These are phyloP conservation scores for Heterococcus sp. DNA, from an alignment of 108 stramenopile species.

Conservation along the genomic window DNA sequence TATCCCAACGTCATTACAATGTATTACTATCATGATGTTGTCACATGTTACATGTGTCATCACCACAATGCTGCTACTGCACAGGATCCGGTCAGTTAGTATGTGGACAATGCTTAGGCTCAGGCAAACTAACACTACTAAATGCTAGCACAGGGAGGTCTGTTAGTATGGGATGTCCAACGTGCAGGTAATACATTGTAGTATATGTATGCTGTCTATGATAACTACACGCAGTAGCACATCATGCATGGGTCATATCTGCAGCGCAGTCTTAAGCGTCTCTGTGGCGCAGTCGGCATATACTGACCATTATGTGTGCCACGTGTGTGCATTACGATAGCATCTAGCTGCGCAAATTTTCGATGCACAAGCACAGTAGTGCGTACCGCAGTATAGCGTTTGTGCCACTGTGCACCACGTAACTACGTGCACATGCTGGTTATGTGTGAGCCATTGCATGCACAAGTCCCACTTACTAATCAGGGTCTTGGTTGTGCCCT, in stretches of 20 bases:
- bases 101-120: not conserved
- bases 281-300: not conserved
- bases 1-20: too few relatives aligned
- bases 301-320: too few relatives aligned
- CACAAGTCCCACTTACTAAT: not conserved
- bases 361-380: not conserved
- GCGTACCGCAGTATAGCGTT: not conserved
- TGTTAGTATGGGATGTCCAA: not conserved
- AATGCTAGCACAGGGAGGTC: not conserved
- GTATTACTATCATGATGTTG: too few relatives aligned
- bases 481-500: not conserved
- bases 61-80: not conserved
- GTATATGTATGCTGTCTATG: not conserved
- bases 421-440: not conserved
- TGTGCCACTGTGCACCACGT: not conserved
- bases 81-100: not conserved
- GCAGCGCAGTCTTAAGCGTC: not conserved
- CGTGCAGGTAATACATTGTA: too few relatives aligned
- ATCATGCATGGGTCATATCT: not conserved
- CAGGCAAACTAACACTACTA: not conserved
- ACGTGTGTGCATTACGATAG: not conserved
- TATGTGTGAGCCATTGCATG: not conserved
- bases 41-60: not conserved
- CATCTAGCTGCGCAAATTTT: not conserved
- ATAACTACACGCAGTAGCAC: not conserved